Base-by-base conservation (phyloP, 176 grass and related monocot species). In the Juncus effusus region DNA sequence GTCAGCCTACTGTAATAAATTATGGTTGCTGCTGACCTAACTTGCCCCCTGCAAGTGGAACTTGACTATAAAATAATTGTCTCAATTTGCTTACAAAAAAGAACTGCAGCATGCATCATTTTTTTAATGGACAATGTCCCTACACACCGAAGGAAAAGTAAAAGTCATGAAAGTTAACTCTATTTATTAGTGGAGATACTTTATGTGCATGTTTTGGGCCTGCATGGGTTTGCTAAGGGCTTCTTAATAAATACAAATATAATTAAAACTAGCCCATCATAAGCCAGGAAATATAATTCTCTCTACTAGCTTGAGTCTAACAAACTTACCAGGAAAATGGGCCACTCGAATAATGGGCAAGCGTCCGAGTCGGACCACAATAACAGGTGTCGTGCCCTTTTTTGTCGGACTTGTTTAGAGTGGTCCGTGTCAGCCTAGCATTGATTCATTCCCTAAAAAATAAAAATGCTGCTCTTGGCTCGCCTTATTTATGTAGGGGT, bases 361-460 rank as follows among this genome's bases (percentile, higher is more conserved):
- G 41, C 19, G 52, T 13, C 10, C 16, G 15, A 72, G 39, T 28
- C 0, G 37, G 39, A 59, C 57, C 68, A 59, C 45, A 40, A 28
- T 71, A 52, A 72, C 68, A 72, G 68, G 52, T 59, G 53, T 72
- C 54, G 19, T 42, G 67, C 36, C 39, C 52, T 59, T 72, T 59
- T 28, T 58, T 47, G 41, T 4, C 3, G 57, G 68, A 35, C 14
- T 13, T 57, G 36, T 35, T 9, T 11, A 16, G 68, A 72, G 52
- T 72, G 68, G 68, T 72, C 68, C 68, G 57, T 52, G 68, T 72
- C 68, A 45, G 54, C 52, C 68, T 72, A 51, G 68, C 67, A 71
- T 58, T 59, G 53, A 71, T 58, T 59, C 36, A 71, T 71, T 72
- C 54, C 53, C 68, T 3, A 47, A 59, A 45, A 45, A n/a, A 52